These are phyloP conservation scores for Aspergillus saccharolyticus DNA, from an alignment of 495 filamentous ascomycete species.

Conservation along the genomic window DNA sequence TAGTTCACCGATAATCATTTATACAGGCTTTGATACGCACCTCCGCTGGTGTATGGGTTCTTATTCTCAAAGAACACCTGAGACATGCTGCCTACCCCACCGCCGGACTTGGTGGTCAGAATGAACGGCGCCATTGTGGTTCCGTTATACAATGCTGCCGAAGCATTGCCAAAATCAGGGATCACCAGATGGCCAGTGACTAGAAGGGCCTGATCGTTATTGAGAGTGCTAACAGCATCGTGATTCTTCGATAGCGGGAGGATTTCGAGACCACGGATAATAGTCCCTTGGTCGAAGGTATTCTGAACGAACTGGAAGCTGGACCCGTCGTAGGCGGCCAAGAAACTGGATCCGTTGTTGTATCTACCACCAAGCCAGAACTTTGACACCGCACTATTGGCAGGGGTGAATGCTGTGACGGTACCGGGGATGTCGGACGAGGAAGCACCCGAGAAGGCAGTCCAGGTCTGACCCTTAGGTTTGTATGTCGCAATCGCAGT, in stretches of 20 bases:
- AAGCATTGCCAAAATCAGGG: constrained; percentile 72
- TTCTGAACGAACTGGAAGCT: constrained; percentile 54
- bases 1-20: constrained; percentile 21
- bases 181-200: constrained; percentile 75
- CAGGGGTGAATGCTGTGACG: constrained; percentile 70
- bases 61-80: constrained; percentile 71
- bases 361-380: constrained; percentile 75
- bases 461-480: constrained; percentile 56
- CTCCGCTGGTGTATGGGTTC: constrained; percentile 53
- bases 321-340: constrained; percentile 69
- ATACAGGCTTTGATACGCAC: constrained; percentile 34
- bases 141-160: constrained; percentile 85
- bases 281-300: constrained; percentile 56
- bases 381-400: constrained; percentile 56
- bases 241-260: constrained; percentile 65
- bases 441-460: constrained; percentile 56
- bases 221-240: constrained; percentile 55
- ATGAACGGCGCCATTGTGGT: constrained; percentile 71
- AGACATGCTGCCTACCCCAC: constrained; percentile 65
- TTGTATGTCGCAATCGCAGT: constrained; percentile 74
- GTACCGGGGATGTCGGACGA: constrained; percentile 64
- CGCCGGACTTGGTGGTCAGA: constrained; percentile 61
- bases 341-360: constrained; percentile 63
- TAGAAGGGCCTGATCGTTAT: constrained; percentile 65
- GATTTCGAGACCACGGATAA: constrained; percentile 75